A percentile compares a stretch with the other conserved stretches of the same genome.
phyloP scores from a whole-genome alignment of 2,329 filamentous ascomycete species.

The Penicillium sp. region DNA sequence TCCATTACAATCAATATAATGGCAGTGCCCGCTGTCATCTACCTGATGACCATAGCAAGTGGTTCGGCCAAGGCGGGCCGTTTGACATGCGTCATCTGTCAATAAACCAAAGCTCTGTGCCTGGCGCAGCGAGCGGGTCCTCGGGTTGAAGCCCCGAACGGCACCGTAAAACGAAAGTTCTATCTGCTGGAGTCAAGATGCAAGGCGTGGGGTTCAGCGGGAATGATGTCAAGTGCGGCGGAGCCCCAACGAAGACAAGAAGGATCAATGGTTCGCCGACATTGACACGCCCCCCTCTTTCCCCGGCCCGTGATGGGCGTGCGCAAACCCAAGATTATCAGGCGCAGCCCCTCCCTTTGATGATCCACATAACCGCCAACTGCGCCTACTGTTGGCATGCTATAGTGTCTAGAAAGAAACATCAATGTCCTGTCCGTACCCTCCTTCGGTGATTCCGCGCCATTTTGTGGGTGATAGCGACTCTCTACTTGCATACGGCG shows the following conservation, averaged over 20 bases:
- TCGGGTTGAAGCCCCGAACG: conserved; percentile 5
- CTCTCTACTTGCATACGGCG: conserved; percentile 17
- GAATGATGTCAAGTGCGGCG: conserved; percentile 14
- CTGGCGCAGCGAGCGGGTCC: conserved; percentile 5
- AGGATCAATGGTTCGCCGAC: conserved; percentile 9
- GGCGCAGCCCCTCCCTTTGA: conserved; percentile 16
- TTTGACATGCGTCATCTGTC: conserved; percentile 8
- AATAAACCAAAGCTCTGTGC: conserved; percentile 7
- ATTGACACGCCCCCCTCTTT: conserved; percentile 4
- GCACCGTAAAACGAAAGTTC: conserved; percentile 3
- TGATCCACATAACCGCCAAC: conserved; percentile 30
- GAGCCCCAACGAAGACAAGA: neutral
- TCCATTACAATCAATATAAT: too few species aligned
- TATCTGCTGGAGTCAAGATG: conserved; percentile 9
- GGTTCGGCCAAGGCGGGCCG: conserved; percentile 1
- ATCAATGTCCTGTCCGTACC: neutral
- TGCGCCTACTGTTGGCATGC: conserved; percentile 20
- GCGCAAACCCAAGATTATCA: conserved; percentile 8
- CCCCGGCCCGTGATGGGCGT: conserved; percentile 2
- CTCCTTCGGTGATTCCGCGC: neutral
- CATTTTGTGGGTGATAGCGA: conserved; percentile 13
- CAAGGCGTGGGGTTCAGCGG: conserved; percentile 4
- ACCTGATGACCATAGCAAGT: conserved; percentile 9
- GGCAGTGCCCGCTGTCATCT: neutral
- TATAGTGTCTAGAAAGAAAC: conserved; percentile 6